phyloP scores from a whole-genome alignment of 257 asterid species.

The Lycium barbarum region DNA sequence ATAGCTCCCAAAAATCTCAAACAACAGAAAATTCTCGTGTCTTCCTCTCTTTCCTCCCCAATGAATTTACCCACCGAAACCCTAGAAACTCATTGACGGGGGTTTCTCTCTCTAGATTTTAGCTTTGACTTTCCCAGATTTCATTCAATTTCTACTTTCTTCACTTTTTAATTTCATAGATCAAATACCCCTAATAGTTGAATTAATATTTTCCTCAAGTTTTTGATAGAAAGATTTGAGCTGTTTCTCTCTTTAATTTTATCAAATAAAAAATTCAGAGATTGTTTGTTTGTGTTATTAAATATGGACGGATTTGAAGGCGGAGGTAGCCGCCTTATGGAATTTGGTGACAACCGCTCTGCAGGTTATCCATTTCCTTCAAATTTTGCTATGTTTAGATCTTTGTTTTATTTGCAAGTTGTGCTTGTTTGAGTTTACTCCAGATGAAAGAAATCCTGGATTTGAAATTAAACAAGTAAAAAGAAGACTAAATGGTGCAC shows the following conservation, averaged over 20 bases:
- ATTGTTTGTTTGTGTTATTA: constrained; percentile 21
- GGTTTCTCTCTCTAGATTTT: constrained; percentile 33
- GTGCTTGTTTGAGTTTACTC: constrained; percentile 11
- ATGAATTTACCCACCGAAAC: constrained; percentile 33
- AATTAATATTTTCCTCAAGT: not conserved
- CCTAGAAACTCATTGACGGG: constrained; percentile 30
- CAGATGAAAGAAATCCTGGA: not conserved
- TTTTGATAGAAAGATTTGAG: constrained; percentile 18
- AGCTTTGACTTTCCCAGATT: constrained; percentile 32
- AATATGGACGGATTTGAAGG: constrained; percentile 76
- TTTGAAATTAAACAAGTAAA: not conserved
- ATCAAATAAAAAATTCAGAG: constrained; percentile 24
- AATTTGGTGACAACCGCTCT: constrained; percentile 45
- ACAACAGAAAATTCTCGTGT: not conserved
- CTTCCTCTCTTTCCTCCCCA: constrained; percentile 8
- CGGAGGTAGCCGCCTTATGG: constrained; percentile 61
- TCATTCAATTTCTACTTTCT: not conserved
- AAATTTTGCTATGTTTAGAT: constrained; percentile 34
- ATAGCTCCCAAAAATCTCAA: constrained; percentile 1
- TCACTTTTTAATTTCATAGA: not conserved
- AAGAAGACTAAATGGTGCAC: too few relatives aligned
- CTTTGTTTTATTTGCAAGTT: not conserved
- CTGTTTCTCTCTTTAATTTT: not conserved
- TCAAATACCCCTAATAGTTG: not conserved
- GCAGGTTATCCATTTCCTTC: constrained; percentile 58